Base-by-base conservation (phyloP, 179 eudicot species). In the Pouteria campechiana region DNA sequence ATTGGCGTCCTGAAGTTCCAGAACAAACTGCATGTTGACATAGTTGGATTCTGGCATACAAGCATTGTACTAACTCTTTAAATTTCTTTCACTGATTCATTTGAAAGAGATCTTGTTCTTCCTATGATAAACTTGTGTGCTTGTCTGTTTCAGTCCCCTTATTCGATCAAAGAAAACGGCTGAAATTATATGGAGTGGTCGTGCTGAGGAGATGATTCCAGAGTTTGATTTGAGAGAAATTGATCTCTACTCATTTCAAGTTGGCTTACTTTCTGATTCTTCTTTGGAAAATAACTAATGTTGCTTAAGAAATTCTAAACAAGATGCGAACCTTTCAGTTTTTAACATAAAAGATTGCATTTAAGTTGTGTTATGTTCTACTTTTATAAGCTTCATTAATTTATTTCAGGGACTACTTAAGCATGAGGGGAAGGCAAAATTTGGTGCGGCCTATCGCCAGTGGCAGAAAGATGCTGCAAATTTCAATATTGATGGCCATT, bases 241-340 rank as follows among this genome's bases (percentile, higher is more conserved):
- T 56, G 98, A 90, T 37, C 78, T 90, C 25, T 90, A 90, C 62
- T 86, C 95, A 40, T 90, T 90, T 68, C 98, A 90, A 63, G 98
- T 90, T 67, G 73, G 71, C 59, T 44, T 39, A 32, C 17, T 27
- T 59, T 54, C 55, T 38, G n/a, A n/a, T n/a, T n/a, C n/a, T n/a
- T n/a, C n/a, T n/a, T n/a, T n/a, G n/a, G n/a, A n/a, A n/a, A n/a
- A n/a, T n/a, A n/a, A n/a, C n/a, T n/a, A n/a, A n/a, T n/a, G n/a
- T n/a, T n/a, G n/a, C n/a, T n/a, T n/a, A n/a, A n/a, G n/a, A n/a
- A n/a, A n/a, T n/a, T n/a, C n/a, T n/a, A n/a, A n/a, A n/a, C n/a
- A n/a, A n/a, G n/a, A n/a, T n/a, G n/a, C n/a, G n/a, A n/a, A n/a
- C n/a, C n/a, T n/a, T n/a, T n/a, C n/a, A n/a, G n/a, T n/a, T n/a